Conservation (phyloP, 176 grass and related monocot species). For the Tillandsia fasciculata region DNA sequence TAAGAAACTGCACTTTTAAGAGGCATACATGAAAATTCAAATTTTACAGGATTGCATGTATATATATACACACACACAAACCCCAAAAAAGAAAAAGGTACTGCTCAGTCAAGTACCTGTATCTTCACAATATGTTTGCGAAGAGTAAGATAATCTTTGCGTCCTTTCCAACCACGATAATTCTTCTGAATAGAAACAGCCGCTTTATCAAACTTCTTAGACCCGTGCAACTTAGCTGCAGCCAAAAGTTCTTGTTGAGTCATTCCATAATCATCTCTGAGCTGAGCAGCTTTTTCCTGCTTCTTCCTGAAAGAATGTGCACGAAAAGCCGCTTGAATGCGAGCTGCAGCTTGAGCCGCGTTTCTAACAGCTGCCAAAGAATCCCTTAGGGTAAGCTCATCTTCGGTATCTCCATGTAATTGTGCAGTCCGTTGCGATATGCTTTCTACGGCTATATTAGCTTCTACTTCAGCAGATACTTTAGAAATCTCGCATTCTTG, state of each 20-base stretch:
- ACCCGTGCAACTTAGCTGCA: slow-evolving; percentile 42
- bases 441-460: slow-evolving; percentile 52
- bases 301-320: slow-evolving; percentile 87
- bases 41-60: too few relatives aligned
- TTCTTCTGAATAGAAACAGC: slow-evolving; percentile 96
- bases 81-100: too few relatives aligned
- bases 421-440: slow-evolving; percentile 51
- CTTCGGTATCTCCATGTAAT: slow-evolving; percentile 49
- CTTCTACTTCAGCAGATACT: slow-evolving; percentile 59
- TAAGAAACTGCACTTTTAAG: too few relatives aligned
- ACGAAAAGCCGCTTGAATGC: slow-evolving; percentile 95
- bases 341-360: slow-evolving; percentile 75
- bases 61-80: too few relatives aligned
- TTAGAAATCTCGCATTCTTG: slow-evolving; percentile 49
- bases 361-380: slow-evolving; percentile 99
- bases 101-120: slow-evolving; percentile 42
- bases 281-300: slow-evolving; percentile 35
- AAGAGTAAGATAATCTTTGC: slow-evolving; percentile 64
- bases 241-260: slow-evolving; percentile 78
- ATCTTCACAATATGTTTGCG: slow-evolving; percentile 85
- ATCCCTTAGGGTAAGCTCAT: slow-evolving; percentile 83
- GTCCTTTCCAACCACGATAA: slow-evolving; percentile 89
- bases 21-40: too few relatives aligned
- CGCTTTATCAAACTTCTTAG: slow-evolving; percentile 70
- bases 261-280: slow-evolving; percentile 77